Base-by-base conservation (phyloP, 1,284 basidiomycete genomes). In the Marasmius oreades region DNA sequence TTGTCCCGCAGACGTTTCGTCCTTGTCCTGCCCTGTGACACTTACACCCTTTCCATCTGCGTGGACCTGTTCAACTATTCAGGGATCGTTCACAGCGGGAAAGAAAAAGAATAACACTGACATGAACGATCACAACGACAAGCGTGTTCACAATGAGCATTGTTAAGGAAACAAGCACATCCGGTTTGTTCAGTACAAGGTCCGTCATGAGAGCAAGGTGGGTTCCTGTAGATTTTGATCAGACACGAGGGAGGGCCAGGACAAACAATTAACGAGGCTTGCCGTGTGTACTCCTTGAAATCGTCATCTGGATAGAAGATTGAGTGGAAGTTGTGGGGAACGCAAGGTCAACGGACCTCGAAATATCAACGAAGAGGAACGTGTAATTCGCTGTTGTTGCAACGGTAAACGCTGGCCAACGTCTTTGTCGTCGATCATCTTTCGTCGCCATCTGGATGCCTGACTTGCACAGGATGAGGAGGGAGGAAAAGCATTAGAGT, bases 181-280 rank as follows among this genome's bases (percentile, higher is more conserved):
- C 61, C 28, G 2, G 62, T 50, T n/a, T 51, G 48, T 23, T 42
- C 54, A 20, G 60, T 64, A 56, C 77, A 79, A 3, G 72, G 69
- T 0, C 78, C 79, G 31, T 36, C n/a, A 57, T 79, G 78, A 26
- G 59, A 47, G 55, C 78, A 81, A 36, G 73, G 71, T 1, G 57
- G 56, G 18, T 67, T 64, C 10, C 76, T 77, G 24, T 12, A 14
- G 10, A 20, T 33, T 57, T 63, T n/a, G 43, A 60, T 52, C 33
- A 26, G 28, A 18, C 23, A 10, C 28, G 36, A 5, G 2, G n/a
- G 31, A 47, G 31, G 43, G 39, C 31, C 18, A 18, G 16, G 18
- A 39, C 11, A 37, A 18, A 56, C 22, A 31, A 31, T n/a, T n/a
- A n/a, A n/a, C n/a, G n/a, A n/a, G n/a, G n/a, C 28, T 31, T 31